A percentile compares a stretch with the other conserved stretches of the same genome.
Evolutionary conservation across 495 filamentous ascomycete species (phyloP).

Genomic region (Penicillium turbatum): DNA sequence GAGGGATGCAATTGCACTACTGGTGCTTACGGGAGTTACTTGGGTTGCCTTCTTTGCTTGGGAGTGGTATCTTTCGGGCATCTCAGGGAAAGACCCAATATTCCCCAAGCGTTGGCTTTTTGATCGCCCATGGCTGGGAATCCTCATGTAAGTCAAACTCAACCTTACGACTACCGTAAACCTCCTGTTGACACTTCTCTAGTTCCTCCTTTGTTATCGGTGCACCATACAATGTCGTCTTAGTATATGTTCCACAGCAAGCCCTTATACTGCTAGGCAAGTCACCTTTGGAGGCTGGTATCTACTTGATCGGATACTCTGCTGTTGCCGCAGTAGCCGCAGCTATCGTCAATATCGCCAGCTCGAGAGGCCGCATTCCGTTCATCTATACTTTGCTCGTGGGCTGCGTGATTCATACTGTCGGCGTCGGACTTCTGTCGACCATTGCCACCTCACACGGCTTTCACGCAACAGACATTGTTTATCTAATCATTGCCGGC

Average conservation of each 20-base stretch:
- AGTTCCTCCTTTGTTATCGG: conserved; percentile 38
- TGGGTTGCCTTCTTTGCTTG: conserved; percentile 38
- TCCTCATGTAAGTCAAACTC: conserved; percentile 26
- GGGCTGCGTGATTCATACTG: conserved; percentile 42
- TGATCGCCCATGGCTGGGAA: conserved; percentile 31
- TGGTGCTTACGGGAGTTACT: conserved; percentile 30
- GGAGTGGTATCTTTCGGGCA: conserved; percentile 34
- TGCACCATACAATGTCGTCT: conserved; percentile 49
- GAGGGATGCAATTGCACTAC: conserved; percentile 40
- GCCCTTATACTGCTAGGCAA: conserved; percentile 53
- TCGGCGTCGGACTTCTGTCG: conserved; percentile 49
- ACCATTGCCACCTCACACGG: conserved; percentile 31
- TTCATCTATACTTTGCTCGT: conserved; percentile 48
- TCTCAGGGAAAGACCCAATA: conserved; percentile 29
- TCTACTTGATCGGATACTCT: conserved; percentile 53
- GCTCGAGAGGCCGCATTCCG: conserved; percentile 39
- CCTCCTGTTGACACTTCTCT: conserved; percentile 1
- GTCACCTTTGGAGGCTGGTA: conserved; percentile 46
- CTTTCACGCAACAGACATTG: conserved; percentile 38
- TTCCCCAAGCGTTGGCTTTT: conserved; percentile 35
- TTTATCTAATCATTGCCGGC: conserved; percentile 52
- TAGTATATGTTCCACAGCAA: conserved; percentile 57
- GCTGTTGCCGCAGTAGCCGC: conserved; percentile 47
- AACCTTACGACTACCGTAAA: neutral
- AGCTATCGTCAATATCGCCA: conserved; percentile 42